These are phyloP conservation scores for Cercospora beticola DNA, from an alignment of 2,329 filamentous ascomycete genomes.

Conservation along the genomic window DNA sequence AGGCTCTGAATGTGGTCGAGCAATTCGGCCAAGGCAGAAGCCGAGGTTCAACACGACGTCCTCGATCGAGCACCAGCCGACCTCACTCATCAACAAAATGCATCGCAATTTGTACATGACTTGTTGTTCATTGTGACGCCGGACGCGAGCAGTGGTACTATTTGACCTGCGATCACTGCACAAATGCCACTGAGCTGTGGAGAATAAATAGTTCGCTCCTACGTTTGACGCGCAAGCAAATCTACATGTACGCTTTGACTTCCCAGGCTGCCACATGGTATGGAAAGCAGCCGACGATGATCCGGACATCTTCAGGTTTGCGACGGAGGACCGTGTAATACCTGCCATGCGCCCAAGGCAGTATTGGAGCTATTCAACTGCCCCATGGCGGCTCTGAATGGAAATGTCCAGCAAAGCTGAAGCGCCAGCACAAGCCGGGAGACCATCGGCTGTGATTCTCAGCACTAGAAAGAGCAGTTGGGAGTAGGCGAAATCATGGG, in stretches of 20 bases:
- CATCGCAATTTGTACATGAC: neutral
- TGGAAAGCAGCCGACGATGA: neutral
- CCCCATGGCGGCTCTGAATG: neutral
- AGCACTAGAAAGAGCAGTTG: neutral
- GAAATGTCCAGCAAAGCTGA: neutral
- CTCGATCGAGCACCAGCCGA: neutral
- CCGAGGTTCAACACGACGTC: conserved; percentile 1
- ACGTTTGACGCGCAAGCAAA: neutral
- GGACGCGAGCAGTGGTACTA: neutral
- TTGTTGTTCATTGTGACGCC: neutral
- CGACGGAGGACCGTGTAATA: neutral
- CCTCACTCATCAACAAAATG: neutral
- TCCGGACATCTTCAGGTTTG: neutral
- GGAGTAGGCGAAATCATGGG: neutral
- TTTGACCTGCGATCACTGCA: neutral
- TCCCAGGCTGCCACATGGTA: neutral
- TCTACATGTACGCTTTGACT: neutral
- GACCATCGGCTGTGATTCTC: neutral
- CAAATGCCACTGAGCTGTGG: neutral
- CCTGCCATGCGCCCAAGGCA: neutral
- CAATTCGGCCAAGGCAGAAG: neutral
- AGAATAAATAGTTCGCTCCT: neutral
- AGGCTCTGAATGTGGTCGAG: neutral
- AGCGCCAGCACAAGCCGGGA: neutral
- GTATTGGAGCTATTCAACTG: neutral